Base-by-base conservation (phyloP, 2,329 filamentous ascomycete species). In the Curvularia hawaiiensis region DNA sequence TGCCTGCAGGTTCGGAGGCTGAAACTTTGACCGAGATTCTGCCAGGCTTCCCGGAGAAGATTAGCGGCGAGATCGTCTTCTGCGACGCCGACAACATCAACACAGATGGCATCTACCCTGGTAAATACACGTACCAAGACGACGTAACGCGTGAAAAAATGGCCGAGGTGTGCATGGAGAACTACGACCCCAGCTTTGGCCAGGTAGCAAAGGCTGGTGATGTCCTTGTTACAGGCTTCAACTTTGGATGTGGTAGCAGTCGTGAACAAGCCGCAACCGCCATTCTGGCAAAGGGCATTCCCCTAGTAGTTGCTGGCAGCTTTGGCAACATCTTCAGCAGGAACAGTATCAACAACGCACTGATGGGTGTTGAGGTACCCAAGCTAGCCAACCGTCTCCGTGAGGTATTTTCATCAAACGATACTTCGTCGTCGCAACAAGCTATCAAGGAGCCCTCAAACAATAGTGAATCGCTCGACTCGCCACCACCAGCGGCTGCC, bases 61-160 rank as follows among this genome's bases (percentile, higher is more conserved):
- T 98, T 14, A 81, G 83, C 9, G 94, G 94, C 22, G 91, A 97
- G 75, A 96, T 98, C 57, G 82, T 96, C 46, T 97, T 95, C 77
- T 91, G 86, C 72, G 91, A 97, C 68, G 86, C 85, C 0, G 90
- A 92, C 74, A 96, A 96, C 78, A 86, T 97, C 74, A 91, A 95
- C 78, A 98, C 94, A 0, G 94, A 98, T 71, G 88, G 85, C 52
- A 97, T 98, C 74, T 98, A 98, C 75, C 90, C 92, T 0, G 92
- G 91, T 4, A 92, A 93, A 73, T 92, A 91, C 75, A 97, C 93
- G 0, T 98, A 98, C 77, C 91, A 96, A 73, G 93, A 98, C 71
- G 84, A 90, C 68, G 83, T 98, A 1, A 79, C 90, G 0, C 80
- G 78, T 0, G 89, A 91, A 60, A 86, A 86, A 55, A 97, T 98